Evolutionary conservation across 495 filamentous ascomycete species (phyloP), one percentile per base, ranked within the genome.

Genomic region (Xylaria venustula): DNA sequence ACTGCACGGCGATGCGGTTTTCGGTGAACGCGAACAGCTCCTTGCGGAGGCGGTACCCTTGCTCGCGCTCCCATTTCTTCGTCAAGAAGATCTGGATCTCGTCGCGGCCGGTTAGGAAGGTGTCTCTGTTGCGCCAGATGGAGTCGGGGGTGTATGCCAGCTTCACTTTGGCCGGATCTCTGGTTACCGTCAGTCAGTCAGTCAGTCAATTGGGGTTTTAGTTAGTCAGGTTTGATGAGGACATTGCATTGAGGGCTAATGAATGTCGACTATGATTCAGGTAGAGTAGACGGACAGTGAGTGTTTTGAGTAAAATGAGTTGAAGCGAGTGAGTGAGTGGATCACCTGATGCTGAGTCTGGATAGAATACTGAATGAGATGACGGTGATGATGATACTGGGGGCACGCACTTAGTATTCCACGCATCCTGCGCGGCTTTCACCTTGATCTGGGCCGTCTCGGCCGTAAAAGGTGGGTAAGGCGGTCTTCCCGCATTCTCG

Each of bases 371-470:
- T 11, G 30, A 5, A 34, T 34, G 64, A 71, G 51, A 59, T 50
- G 30, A 41, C 17, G 54, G 56, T 22, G 23, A 41, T n/a, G n/a
- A n/a, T n/a, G n/a, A n/a, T n/a, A n/a, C n/a, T n/a, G n/a, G n/a
- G n/a, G n/a, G n/a, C n/a, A 20, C n/a, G 49, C 71, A 91, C 87
- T 80, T 84, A 2, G 89, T 91, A 68, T 96, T 96, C 92, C 92
- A 96, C 17, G 90, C 79, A 60, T 88, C 79, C 74, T 97, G 93
- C 0, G 88, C 91, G 6, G 86, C 85, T 74, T 97, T 96, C 60
- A 96, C 92, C 71, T 96, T 96, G 56, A 82, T 74, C 23, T 75
- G 75, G 4, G 91, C 92, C 0, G 87, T 90, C 64, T 89, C 86
- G 25, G 74, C 73, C 4, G 89, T 94, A 75, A 95, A 95, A 1